Evolutionary conservation across 2,329 filamentous ascomycete genomes (phyloP), one percentile per base, ranked within the genome.

Genomic region (Paraphaeosphaeria minitans): DNA sequence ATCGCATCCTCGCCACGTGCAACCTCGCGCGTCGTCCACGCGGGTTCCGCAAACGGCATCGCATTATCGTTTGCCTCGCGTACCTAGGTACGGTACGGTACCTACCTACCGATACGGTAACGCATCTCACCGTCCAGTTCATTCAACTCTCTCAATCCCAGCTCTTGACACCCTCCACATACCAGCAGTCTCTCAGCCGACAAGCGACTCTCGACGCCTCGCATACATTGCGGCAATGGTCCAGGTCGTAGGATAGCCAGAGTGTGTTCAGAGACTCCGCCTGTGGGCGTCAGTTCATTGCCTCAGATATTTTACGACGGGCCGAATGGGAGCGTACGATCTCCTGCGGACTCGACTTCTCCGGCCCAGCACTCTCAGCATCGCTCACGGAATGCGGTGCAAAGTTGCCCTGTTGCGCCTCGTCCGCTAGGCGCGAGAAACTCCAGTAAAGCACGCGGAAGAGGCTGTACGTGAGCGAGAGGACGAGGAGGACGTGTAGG

Each of bases 141-240:
- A 22, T 42, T 27, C n/a, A 8, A 50, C 14, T 48, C 24, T 19
- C 9, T 57, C 51, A 51, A 51, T 54, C 39, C 58, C 54, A 60
- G 14, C 45, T 51, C 42, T 46, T 60, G 2, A 55, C 46, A 5
- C 58, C 58, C 14, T 21, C 14, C n/a, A 60, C 51, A n/a, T 37
- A 24, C n/a, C 29, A n/a, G 37, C 58, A 60, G n/a, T 54, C 39
- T 39, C 51, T 57, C 22, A 33, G 3, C 14, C 33, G 16, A 27
- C 58, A 60, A 14, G 51, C 55, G 5, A 50, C 31, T 10, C 35
- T 51, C 13, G 49, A 51, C 19, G 55, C 58, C n/a, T 57, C 54
- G 27, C 58, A 60, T 7, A 60, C 58, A 37, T 60, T 60, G 41
- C 47, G 42, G 35, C 58, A 60, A 43, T 60, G 55, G 16, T 55